Base-by-base conservation (phyloP, 1,139 yeast species). In the Yamadazyma aaseri region DNA sequence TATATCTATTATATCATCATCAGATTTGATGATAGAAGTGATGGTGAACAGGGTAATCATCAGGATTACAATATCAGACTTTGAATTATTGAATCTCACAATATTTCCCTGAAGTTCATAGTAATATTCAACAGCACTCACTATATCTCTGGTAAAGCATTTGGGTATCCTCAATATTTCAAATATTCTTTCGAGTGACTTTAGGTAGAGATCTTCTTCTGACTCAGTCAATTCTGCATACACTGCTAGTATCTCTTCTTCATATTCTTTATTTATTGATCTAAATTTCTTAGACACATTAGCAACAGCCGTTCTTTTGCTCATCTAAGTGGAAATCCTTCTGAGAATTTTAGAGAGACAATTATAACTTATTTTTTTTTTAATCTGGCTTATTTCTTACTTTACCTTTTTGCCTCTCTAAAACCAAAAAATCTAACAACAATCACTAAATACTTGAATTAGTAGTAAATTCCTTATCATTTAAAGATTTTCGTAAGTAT, bases 81-180 rank as follows among this genome's bases (percentile, higher is more conserved):
- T 53, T 23, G 47, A 38, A 26, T 41, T 29, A 16, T 23, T 21
- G 28, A 28, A 28, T 7, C 17, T 22, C 3, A 32, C 20, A 2
- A 41, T 26, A 11, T 38, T 35, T 7, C 42, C 44, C 17, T 41
- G 41, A n/a, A 32, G 14, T n/a, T 50, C 52, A 42, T 69, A 67
- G 46, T 54, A 68, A 47, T 63, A 65, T 6, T 61, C 62, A 10
- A 65, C 47, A 34, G 68, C 58, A 12, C 47, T 39, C 3, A 37
- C 26, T n/a, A 69, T 56, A 40, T 70, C 76, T 7, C 36, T 28
- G 4, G 56, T 53, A 44, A 63, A 68, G 33, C 65, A 58, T 5
- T 21, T 14, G 1, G 71, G 75, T 11, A 70, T 56, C 6, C 47
- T 32, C 8, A 70, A 45, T 1, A 25, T 20, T 2, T 41, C 32